These are phyloP conservation scores for Striga hermonthica DNA, from an alignment of 305 asterid genomes.

Conservation along the genomic window DNA sequence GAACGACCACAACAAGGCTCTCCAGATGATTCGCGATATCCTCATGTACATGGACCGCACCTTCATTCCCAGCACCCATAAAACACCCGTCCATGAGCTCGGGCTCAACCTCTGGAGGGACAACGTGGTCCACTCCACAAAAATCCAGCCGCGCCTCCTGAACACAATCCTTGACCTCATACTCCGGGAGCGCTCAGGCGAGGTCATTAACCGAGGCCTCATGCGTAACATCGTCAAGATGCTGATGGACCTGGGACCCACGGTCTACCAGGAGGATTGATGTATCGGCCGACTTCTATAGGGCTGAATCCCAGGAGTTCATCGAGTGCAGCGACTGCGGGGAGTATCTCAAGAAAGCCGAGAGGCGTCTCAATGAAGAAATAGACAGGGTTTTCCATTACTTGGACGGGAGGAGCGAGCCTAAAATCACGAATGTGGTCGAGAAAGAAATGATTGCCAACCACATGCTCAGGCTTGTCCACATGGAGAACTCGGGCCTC, in stretches of 20 bases:
- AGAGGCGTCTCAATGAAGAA: slow-evolving; percentile 53
- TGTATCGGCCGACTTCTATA: slow-evolving; percentile 47
- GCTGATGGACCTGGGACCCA: slow-evolving; percentile 57
- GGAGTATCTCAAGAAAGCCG: slow-evolving; percentile 51
- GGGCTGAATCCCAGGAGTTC: slow-evolving; percentile 52
- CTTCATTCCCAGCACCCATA: slow-evolving; percentile 44
- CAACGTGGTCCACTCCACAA: slow-evolving; percentile 43
- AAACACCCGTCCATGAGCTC: slow-evolving; percentile 56
- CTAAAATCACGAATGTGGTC: slow-evolving; percentile 45
- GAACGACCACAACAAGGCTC: slow-evolving; percentile 56
- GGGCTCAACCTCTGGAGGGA: slow-evolving; percentile 61
- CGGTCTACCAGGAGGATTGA: slow-evolving; percentile 50
- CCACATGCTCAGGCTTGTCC: slow-evolving; percentile 55
- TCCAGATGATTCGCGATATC: slow-evolving; percentile 57
- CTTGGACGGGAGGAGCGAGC: slow-evolving; percentile 47
- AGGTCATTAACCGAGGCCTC: slow-evolving; percentile 54
- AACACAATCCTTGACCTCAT: slow-evolving; percentile 46
- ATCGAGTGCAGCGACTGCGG: slow-evolving; percentile 59
- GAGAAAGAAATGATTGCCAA: slow-evolving; percentile 61
- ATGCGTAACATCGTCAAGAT: slow-evolving; percentile 51
- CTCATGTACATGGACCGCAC: slow-evolving; percentile 64
- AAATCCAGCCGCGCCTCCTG: slow-evolving; percentile 43
- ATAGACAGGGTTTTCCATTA: slow-evolving; percentile 54
- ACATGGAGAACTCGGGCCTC: slow-evolving; percentile 55
- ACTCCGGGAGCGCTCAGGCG: slow-evolving; percentile 44